Base-by-base conservation (phyloP, 2,329 filamentous ascomycete genomes). In the Coniochaeta hoffmannii region DNA sequence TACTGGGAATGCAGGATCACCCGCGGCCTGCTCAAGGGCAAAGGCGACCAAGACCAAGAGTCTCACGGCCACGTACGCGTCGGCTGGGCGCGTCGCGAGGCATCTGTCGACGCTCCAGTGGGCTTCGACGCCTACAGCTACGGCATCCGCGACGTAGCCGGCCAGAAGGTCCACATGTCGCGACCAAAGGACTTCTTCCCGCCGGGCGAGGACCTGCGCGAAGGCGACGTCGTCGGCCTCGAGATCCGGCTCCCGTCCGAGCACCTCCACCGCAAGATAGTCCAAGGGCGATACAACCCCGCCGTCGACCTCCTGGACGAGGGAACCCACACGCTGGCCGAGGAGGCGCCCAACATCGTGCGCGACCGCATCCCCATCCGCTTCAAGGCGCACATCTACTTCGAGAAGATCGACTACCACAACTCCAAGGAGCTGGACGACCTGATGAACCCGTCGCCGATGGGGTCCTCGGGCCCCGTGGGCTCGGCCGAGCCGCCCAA, bases 1-100 rank as follows among this genome's bases (percentile, higher is more conserved):
- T 99, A 95, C 70, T 99, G 91, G 78, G 94, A 99, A 72, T 91
- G 93, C 70, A 92, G 89, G 65, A 84, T 99, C 54, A 86, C 92
- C 10, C 84, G 86, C 61, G 94, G 94, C 34, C 85, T 89, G 41
- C 75, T 82, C 2, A 70, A 71, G 52, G 71, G 71, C 49, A 70
- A 74, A 10, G 67, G 69, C 2, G 74, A 76, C 6, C 69, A 69
- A 32, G 77, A 75, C 49, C 67, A 71, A 15, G 73, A 77, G 30
- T 76, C 79, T 53, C 78, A 76, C 44, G 80, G 77, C 65, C 89
- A 80, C 66, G 86, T 97, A 24, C 88, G 94, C 8, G 82, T 97
- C 67, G 95, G 95, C 3, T 97, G 90, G 76, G 88, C 89, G 2
- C 76, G 90, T 58, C 78, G 90, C 51, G 90, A 96, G 67, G 89